Evolutionary conservation across 768 basidiomycete genomes (phyloP).

Genomic region (Crepidotus variabilis): DNA sequence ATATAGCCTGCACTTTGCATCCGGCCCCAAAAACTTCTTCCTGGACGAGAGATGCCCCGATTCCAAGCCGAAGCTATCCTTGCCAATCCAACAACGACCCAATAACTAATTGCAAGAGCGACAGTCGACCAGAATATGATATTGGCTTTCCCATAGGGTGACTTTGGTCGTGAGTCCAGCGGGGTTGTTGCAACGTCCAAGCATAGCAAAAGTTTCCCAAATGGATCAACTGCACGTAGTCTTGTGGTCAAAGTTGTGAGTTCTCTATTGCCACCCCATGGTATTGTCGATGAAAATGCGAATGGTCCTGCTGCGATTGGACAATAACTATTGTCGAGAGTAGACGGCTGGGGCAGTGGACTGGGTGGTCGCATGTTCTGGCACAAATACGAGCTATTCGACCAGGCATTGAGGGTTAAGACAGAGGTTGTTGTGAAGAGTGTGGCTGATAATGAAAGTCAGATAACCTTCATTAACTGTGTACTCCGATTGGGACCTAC

Average conservation of each 20-base stretch:
- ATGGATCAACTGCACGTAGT: slow-evolving; percentile 86
- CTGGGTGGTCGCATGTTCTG: slow-evolving; percentile 74
- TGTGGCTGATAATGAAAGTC: slow-evolving; percentile 53
- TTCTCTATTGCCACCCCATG: slow-evolving; percentile 59
- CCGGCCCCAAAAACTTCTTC: slow-evolving; percentile 62
- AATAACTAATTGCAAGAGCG: slow-evolving; percentile 73
- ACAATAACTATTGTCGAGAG: slow-evolving; percentile 52
- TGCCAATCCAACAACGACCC: slow-evolving; percentile 76
- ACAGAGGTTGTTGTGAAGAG: slow-evolving; percentile 81
- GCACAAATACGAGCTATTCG: slow-evolving; percentile 75
- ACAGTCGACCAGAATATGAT: slow-evolving; percentile 75
- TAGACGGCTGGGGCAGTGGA: slow-evolving; percentile 49
- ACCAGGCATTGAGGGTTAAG: slow-evolving; percentile 72
- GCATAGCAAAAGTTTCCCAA: slow-evolving; percentile 78
- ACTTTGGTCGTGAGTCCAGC: slow-evolving; percentile 51
- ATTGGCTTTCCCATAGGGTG: slow-evolving; percentile 62
- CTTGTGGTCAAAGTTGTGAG: slow-evolving; percentile 84
- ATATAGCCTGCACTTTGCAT: slow-evolving; percentile 85
- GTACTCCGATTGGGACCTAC: slow-evolving; percentile 41
- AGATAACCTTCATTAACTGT: slow-evolving; percentile 12
- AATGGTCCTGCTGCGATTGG: slow-evolving; percentile 78
- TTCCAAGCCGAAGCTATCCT: slow-evolving; percentile 85
- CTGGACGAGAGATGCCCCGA: slow-evolving; percentile 58
- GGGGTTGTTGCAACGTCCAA: slow-evolving; percentile 77
- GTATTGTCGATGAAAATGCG: slow-evolving; percentile 74